These are phyloP conservation scores for Schizonepeta tenuifolia DNA, from an alignment of 257 asterid genomes.

Conservation along the genomic window DNA sequence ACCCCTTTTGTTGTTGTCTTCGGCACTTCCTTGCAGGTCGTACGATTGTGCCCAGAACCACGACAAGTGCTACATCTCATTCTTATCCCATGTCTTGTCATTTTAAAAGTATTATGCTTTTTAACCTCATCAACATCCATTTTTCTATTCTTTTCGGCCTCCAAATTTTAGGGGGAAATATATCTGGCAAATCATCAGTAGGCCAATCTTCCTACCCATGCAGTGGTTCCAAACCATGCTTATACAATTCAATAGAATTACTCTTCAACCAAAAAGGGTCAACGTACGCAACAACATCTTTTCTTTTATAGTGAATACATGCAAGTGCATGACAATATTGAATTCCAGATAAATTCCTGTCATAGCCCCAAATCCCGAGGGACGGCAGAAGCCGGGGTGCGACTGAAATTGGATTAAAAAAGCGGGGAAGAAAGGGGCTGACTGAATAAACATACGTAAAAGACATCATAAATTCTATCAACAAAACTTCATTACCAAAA, in stretches of 20 bases:
- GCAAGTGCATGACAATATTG: background rate
- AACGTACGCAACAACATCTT: background rate
- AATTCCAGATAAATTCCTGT: background rate
- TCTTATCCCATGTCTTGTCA: background rate
- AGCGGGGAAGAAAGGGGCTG: no score
- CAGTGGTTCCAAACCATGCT: background rate
- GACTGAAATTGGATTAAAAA: no score
- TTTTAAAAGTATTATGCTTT: background rate
- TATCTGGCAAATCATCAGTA: background rate
- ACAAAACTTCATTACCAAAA: no score
- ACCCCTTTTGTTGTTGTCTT: no score
- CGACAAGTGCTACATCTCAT: background rate
- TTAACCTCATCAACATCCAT: background rate
- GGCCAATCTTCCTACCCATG: background rate
- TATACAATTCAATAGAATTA: background rate
- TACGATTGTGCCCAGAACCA: background rate
- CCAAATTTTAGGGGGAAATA: background rate
- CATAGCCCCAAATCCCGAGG: no score
- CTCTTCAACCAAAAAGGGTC: background rate
- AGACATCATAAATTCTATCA: no score
- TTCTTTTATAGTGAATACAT: background rate
- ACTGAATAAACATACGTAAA: no score
- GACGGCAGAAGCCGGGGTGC: no score
- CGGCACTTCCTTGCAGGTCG: background rate
- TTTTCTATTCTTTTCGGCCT: background rate